These are phyloP conservation scores for Candida nitratophila DNA, from an alignment of 805 yeast genomes.

Conservation along the genomic window DNA sequence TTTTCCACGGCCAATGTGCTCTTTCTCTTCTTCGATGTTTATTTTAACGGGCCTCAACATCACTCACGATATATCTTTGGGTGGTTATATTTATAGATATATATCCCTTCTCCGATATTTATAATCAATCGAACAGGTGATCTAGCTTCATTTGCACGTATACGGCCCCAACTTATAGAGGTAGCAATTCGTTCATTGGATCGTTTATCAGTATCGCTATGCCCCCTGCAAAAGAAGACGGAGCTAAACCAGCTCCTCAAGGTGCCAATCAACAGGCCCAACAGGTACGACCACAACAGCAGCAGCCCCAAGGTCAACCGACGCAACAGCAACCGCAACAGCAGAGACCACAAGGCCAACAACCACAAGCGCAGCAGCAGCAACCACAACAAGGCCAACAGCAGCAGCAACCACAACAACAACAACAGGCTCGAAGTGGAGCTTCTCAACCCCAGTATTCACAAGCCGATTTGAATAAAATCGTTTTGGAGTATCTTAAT, in stretches of 20 bases:
- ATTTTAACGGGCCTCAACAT: too few relatives aligned
- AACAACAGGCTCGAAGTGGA: constrained; percentile 8
- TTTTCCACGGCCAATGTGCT: too few relatives aligned
- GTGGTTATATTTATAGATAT: too few relatives aligned
- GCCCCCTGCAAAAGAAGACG: background rate
- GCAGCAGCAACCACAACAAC: constrained; percentile 2
- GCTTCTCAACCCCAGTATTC: constrained; percentile 40
- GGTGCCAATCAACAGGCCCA: too few relatives aligned
- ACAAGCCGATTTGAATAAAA: constrained; percentile 82
- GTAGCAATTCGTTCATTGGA: too few relatives aligned
- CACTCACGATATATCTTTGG: too few relatives aligned
- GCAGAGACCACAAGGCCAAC: constrained; percentile 6
- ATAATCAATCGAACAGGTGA: too few relatives aligned
- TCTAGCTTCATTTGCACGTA: too few relatives aligned
- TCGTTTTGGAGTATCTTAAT: constrained; percentile 85
- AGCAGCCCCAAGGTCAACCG: constrained; percentile 5
- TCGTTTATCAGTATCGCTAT: background rate
- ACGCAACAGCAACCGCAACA: constrained; percentile 7
- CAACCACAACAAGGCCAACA: constrained; percentile 11
- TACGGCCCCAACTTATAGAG: too few relatives aligned
- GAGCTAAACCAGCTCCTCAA: background rate
- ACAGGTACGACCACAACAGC: constrained; percentile 7
- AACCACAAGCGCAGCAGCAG: constrained; percentile 10
- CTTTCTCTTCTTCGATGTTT: too few relatives aligned
- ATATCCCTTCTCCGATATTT: too few relatives aligned